Evolutionary conservation across 2,329 filamentous ascomycete genomes (phyloP).

Genomic region (Penicillium brasilianum): DNA sequence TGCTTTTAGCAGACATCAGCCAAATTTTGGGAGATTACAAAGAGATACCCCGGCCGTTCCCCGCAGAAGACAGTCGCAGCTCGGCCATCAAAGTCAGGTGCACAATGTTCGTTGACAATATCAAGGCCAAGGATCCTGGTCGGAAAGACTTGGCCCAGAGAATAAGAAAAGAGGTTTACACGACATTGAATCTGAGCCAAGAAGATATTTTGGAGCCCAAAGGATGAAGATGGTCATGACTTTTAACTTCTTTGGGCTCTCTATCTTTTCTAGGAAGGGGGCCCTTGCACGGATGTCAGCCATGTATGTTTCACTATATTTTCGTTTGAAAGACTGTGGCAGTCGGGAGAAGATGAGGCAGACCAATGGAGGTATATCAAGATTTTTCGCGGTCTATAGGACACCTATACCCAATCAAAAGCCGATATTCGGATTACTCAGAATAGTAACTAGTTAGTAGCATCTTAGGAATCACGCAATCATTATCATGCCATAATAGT

Average conservation of each 20-base stretch:
- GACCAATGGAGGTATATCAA: background rate
- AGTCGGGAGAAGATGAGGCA: background rate
- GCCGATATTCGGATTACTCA: no score
- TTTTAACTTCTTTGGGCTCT: background rate
- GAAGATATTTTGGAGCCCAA: background rate
- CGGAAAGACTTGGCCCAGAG: background rate
- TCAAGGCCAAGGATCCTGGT: background rate
- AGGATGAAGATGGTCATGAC: no score
- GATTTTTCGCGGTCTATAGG: background rate
- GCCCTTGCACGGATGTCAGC: background rate
- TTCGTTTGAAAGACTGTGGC: background rate
- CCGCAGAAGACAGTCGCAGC: background rate
- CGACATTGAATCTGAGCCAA: background rate
- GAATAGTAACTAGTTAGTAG: no score
- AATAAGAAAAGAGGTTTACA: background rate
- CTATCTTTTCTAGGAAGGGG: background rate
- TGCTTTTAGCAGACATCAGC: constrained; percentile 15
- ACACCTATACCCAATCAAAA: no score
- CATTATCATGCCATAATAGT: no score
- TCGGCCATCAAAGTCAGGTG: background rate
- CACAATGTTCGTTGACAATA: background rate
- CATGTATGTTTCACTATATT: background rate
- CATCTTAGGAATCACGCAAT: no score
- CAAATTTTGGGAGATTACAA: background rate
- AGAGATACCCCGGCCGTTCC: background rate